Evolutionary conservation across 495 filamentous ascomycete genomes (phyloP).

Genomic region (Aspergillus olivimuriae): DNA sequence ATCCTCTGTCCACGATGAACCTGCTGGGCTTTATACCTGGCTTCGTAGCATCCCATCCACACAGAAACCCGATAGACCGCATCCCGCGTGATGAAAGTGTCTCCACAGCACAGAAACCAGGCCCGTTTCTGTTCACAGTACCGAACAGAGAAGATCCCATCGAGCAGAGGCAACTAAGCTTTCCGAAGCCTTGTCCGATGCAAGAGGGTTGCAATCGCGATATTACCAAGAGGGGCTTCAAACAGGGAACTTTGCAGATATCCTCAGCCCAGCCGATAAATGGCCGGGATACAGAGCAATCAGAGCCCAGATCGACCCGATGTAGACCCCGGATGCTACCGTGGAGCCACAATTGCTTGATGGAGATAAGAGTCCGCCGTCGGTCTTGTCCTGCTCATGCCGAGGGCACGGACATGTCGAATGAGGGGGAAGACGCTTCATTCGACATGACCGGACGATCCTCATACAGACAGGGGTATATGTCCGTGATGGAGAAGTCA

Average conservation of each 20-base stretch:
- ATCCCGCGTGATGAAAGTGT: no score
- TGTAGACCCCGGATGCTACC: not conserved
- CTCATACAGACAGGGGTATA: constrained; percentile 1
- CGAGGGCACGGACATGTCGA: constrained; percentile 4
- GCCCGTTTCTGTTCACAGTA: not conserved
- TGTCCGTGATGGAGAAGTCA: not conserved
- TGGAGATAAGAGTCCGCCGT: constrained; percentile 5
- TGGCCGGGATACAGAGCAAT: no score
- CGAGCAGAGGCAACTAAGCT: not conserved
- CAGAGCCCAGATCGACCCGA: not conserved
- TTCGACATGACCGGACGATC: constrained; percentile 4
- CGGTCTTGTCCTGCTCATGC: not conserved
- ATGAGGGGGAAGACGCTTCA: not conserved
- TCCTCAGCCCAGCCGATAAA: no score
- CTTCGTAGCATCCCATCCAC: no score
- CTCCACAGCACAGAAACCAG: no score
- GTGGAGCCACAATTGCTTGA: constrained; percentile 6
- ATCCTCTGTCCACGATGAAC: no score
- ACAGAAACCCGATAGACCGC: no score
- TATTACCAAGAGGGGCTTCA: not conserved
- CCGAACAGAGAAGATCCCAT: not conserved
- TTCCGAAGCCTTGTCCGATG: not conserved
- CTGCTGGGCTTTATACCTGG: no score
- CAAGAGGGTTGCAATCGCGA: not conserved
- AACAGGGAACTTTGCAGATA: no score